These are phyloP conservation scores for Selaginella tamariscina DNA, from an alignment of 75 land plant species.

Conservation along the genomic window DNA sequence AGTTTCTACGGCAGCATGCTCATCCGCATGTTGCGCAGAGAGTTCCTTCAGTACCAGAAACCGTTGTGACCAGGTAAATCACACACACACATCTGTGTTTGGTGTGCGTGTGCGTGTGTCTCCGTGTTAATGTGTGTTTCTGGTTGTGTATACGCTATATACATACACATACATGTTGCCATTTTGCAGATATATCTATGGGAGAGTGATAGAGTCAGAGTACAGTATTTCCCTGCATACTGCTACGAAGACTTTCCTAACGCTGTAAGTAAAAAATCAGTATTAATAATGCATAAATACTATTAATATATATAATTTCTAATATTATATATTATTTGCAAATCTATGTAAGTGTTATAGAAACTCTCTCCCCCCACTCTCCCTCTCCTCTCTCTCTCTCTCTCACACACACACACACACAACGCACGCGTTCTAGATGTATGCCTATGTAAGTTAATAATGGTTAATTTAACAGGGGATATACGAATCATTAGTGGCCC, in stretches of 20 bases:
- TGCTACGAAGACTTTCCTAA: slow-evolving; percentile 83
- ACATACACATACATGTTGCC: background rate
- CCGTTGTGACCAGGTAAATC: slow-evolving; percentile 84
- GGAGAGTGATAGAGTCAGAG: slow-evolving; percentile 80
- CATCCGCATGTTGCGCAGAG: slow-evolving; percentile 84
- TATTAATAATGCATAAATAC: background rate
- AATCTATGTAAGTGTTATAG: background rate
- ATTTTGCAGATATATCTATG: slow-evolving; percentile 63
- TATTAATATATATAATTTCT: too few species aligned
- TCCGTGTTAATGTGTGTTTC: background rate
- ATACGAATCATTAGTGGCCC: slow-evolving; percentile 58
- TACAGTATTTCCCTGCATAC: slow-evolving; percentile 50
- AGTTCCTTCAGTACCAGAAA: slow-evolving; percentile 87
- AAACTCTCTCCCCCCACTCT: background rate
- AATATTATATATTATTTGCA: background rate
- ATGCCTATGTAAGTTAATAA: background rate
- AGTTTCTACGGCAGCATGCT: slow-evolving; percentile 85
- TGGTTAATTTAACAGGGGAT: slow-evolving; percentile 37
- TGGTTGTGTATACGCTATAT: background rate
- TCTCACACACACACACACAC: background rate
- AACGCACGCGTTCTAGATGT: too few species aligned
- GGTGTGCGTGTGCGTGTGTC: background rate
- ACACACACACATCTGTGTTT: background rate
- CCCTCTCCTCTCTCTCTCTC: background rate
- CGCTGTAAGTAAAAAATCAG: slow-evolving; percentile 28